Base-by-base conservation (phyloP, 2,329 filamentous ascomycete species). In the Penicillium sp. region DNA sequence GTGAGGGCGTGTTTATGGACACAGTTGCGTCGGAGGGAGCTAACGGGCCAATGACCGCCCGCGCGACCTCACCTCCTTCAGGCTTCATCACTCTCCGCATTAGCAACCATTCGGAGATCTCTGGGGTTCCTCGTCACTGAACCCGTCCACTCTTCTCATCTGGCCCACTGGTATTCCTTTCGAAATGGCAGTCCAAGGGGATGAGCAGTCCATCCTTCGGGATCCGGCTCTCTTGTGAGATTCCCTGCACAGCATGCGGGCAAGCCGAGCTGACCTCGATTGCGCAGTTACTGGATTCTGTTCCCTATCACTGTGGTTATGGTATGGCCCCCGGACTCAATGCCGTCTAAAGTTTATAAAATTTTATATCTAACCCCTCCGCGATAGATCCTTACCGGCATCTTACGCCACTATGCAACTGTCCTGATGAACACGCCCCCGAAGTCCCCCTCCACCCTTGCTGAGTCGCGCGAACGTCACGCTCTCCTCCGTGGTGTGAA, bases 301-400 rank as follows among this genome's bases (percentile, higher is more conserved):
- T 87, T 96, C 59, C 94, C 94, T 57, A 99, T 99, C 73, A 96
- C 93, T 43, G 82, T 96, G 65, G 94, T 99, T 70, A 99, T 99
- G 95, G 87, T 89, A 78, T 43, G 53, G 10, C 43, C 42, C 18
- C 26, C 12, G 12, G 41, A 10, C 18, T 29, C 6, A 26, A 46
- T 7, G 6, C 15, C n/a, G 43, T 47, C 7, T 23, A 24, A 21
- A 21, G 18, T 46, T 2, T 4, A 43, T 4, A 21, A 16, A 18
- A 31, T 4, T 5, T 13, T 42, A 15, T 34, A 21, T 12, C 44
- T 52, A 31, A 21, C 13, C 15, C 1, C 31, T 28, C 10, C 24
- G 9, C 13, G 42, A 49, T 54, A 89, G 87, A 87, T 99, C 60
- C 77, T 99, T 58, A 99, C 94, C 15, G 94, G 94, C 67, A 86